Evolutionary conservation across 225 moss, liverwort and hornwort species (phyloP).

Genomic region (Polytrichum formosum): DNA sequence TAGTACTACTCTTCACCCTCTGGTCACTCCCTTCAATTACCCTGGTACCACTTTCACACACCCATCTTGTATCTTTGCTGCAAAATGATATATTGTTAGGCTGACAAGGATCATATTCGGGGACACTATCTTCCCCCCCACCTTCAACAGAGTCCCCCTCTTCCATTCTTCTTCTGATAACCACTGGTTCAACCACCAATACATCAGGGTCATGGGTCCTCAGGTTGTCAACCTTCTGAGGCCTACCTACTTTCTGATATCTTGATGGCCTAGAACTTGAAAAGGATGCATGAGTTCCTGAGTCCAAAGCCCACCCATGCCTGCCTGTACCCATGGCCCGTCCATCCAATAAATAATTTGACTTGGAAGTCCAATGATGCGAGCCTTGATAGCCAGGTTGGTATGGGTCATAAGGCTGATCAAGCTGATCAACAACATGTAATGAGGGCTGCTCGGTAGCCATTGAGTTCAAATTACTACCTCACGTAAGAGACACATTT

Average conservation of each 20-base stretch:
- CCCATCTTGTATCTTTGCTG: not conserved
- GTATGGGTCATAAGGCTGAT: constrained; percentile 22
- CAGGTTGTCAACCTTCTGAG: not conserved
- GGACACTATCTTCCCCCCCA: not conserved
- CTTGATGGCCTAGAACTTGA: constrained; percentile 9
- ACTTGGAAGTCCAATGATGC: constrained; percentile 15
- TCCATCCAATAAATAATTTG: not conserved
- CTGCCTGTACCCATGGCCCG: constrained; percentile 15
- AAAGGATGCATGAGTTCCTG: constrained; percentile 5
- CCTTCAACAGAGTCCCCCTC: not conserved
- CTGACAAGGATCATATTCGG: constrained; percentile 12
- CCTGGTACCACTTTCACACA: not conserved
- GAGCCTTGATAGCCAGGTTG: constrained; percentile 13
- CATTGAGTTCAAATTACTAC: constrained; percentile 9
- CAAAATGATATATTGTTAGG: not conserved
- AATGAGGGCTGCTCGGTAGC: constrained; percentile 21
- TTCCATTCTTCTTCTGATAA: not conserved
- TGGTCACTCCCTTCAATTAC: constrained; percentile 8
- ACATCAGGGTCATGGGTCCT: not conserved
- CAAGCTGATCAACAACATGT: constrained; percentile 13
- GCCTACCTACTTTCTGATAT: constrained; percentile 11
- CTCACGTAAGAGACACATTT: not conserved
- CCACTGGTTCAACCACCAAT: not conserved
- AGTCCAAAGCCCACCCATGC: constrained; percentile 22
- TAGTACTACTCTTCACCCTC: constrained; percentile 6